Evolutionary conservation across 805 yeast genomes (phyloP), one percentile per base, ranked within the genome.

Genomic region (Candida cerambycidarum): DNA sequence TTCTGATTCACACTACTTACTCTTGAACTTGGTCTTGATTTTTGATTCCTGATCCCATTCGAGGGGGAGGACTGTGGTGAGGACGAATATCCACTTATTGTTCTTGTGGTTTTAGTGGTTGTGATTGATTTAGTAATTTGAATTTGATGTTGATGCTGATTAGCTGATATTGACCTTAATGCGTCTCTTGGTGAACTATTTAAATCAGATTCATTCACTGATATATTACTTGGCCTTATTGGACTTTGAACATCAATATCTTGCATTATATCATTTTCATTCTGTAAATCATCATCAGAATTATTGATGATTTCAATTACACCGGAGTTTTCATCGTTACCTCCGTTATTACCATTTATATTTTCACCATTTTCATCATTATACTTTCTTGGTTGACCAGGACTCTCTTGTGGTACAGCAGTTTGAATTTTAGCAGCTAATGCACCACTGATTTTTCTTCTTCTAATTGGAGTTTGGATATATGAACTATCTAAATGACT

Each of bases 371-470:
- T 53, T 18, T 49, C 58, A 3, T 73, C 68, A 28, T 67, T 62
- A 50, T 67, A 67, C 56, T 92, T 92, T 57, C 97, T 78, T 31
- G 99, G 99, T 64, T 93, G 99, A 1, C 98, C 99, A 0, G 99
- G 99, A 2, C 97, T 88, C 39, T 88, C 88, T 51, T 78, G 77
- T 4, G 98, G 99, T 14, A 93, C 89, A 0, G 93, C 93, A 29
- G 82, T 78, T 54, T 78, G 85, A 24, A 79, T 76, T 53, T 83
- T 80, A 40, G 82, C 78, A 27, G 85, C 79, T 43, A 80, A 78
- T 0, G 87, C 82, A 3, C 90, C 85, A 50, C 82, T 72, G 44
- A 80, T 78, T 53, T 83, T 75, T 43, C 76, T 55, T 58, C 88
- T 76, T 58, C 95, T 75, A 23, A 83, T 76, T 3, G 95, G 95